Evolutionary conservation across 176 grass and related monocot genomes (phyloP).

Genomic region (Urochloa ruziziensis): DNA sequence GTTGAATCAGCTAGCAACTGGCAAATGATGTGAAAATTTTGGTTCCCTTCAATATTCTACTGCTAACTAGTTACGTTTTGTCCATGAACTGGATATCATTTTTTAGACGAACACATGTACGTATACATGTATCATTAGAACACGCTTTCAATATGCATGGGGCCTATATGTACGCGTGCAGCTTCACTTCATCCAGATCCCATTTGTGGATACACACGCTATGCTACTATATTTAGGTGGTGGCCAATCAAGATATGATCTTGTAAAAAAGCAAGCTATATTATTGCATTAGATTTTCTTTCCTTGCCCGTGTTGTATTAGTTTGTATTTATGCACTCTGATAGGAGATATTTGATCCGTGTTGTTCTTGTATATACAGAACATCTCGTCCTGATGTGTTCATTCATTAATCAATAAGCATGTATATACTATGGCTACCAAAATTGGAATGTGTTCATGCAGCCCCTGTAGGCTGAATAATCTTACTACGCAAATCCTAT

Average conservation of each 20-base stretch:
- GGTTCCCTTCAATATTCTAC: background rate
- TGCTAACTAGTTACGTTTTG: background rate
- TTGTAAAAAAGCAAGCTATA: background rate
- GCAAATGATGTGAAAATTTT: conserved; percentile 17
- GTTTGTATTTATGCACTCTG: conserved; percentile 10
- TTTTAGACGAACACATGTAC: background rate
- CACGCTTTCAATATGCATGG: background rate
- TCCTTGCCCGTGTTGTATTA: conserved; percentile 16
- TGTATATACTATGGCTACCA: background rate
- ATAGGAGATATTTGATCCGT: conserved; percentile 1
- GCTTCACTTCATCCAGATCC: conserved; percentile 4
- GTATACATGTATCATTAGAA: background rate
- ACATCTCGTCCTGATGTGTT: background rate
- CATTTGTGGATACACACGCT: conserved; percentile 5
- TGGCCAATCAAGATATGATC: background rate
- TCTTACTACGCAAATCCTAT: background rate
- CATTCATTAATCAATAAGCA: background rate
- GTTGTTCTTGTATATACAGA: background rate
- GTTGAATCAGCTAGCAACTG: background rate
- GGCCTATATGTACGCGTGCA: conserved; percentile 5
- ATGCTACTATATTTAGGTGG: background rate
- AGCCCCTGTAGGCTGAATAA: background rate
- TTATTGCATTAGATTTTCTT: conserved; percentile 6
- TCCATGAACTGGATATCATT: background rate
- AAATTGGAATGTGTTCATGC: background rate